Evolutionary conservation across 352 stramenopile genomes (phyloP).

Genomic region (Phytophthora macrochlamydospora): DNA sequence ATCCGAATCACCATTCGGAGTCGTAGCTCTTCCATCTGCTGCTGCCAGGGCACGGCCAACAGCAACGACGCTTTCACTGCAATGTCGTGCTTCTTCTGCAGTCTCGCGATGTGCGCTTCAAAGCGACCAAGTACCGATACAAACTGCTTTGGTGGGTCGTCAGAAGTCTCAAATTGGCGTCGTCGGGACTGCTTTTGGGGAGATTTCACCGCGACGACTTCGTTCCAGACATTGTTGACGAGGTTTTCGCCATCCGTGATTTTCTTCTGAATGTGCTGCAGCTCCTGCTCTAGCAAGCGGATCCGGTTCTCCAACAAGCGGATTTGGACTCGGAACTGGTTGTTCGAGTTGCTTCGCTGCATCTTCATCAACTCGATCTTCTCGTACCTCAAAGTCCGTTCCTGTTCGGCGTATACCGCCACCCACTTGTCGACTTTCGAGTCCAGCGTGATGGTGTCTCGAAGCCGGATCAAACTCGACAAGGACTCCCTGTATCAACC

Average conservation of each 20-base stretch:
- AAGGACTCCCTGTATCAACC: conserved; percentile 45
- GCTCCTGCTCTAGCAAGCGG: conserved; percentile 59
- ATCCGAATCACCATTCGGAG: conserved; percentile 75
- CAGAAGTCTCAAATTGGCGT: too few relatives aligned
- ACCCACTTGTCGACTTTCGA: conserved; percentile 56
- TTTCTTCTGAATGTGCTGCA: conserved; percentile 60
- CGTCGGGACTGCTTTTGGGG: conserved; percentile 4
- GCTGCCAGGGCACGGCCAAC: conserved; percentile 64
- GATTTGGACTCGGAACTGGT: conserved; percentile 61
- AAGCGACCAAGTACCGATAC: conserved; percentile 69
- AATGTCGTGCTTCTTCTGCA: conserved; percentile 58
- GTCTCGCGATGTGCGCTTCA: conserved; percentile 49
- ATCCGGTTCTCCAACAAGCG: conserved; percentile 67
- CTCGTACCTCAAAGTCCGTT: conserved; percentile 52
- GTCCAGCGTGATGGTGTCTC: conserved; percentile 72
- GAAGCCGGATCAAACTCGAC: conserved; percentile 64
- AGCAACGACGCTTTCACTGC: conserved; percentile 59
- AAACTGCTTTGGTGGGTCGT: conserved; percentile 37
- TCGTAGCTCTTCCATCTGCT: conserved; percentile 73
- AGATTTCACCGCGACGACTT: conserved; percentile 40
- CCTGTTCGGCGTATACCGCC: conserved; percentile 48
- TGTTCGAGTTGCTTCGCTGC: conserved; percentile 52
- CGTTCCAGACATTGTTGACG: conserved; percentile 67
- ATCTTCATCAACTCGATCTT: conserved; percentile 70
- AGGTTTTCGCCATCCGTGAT: conserved; percentile 51